Evolutionary conservation across 2,329 filamentous ascomycete species (phyloP).

Genomic region (Hypoxylon sp.): DNA sequence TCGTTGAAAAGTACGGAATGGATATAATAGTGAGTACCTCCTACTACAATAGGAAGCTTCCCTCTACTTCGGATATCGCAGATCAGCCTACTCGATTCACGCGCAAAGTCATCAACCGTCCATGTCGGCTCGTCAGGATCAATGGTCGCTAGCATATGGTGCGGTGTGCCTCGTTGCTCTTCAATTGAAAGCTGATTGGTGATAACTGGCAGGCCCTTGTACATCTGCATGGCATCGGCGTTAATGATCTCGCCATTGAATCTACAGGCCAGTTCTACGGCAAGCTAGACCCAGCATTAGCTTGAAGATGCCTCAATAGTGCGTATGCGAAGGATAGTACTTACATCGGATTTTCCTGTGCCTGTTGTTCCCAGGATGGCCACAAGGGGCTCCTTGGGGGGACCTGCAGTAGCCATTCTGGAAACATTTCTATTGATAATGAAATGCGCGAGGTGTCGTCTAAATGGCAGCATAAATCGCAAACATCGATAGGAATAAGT

Average conservation of each 20-base stretch:
- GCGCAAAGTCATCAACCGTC: slow-evolving; percentile 82
- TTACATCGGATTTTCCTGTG: slow-evolving; percentile 71
- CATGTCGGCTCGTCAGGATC: slow-evolving; percentile 81
- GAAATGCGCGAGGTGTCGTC: slow-evolving; percentile 5
- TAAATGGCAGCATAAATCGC: slow-evolving; percentile 18
- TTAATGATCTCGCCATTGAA: slow-evolving; percentile 97
- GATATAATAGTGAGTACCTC: slow-evolving; percentile 95
- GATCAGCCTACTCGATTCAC: slow-evolving; percentile 75
- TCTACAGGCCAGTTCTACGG: slow-evolving; percentile 83
- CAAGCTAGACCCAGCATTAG: slow-evolving; percentile 70
- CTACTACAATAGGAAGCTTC: slow-evolving; percentile 88
- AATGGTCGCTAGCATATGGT: slow-evolving; percentile 88
- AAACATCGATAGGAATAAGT: not conserved
- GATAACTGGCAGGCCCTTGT: slow-evolving; percentile 89
- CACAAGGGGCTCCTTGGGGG: slow-evolving; percentile 72
- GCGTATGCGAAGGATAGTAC: slow-evolving; percentile 46
- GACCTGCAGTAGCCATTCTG: slow-evolving; percentile 55
- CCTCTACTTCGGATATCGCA: slow-evolving; percentile 81
- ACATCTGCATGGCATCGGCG: slow-evolving; percentile 98
- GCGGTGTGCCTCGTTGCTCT: slow-evolving; percentile 83
- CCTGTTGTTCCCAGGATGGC: slow-evolving; percentile 90
- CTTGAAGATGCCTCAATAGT: not conserved
- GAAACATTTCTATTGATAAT: slow-evolving; percentile 43
- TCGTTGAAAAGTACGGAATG: slow-evolving; percentile 88
- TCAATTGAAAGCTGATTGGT: slow-evolving; percentile 88